Evolutionary conservation across 2,329 filamentous ascomycete species (phyloP).

Genomic region (Aspergillus ibericus): DNA sequence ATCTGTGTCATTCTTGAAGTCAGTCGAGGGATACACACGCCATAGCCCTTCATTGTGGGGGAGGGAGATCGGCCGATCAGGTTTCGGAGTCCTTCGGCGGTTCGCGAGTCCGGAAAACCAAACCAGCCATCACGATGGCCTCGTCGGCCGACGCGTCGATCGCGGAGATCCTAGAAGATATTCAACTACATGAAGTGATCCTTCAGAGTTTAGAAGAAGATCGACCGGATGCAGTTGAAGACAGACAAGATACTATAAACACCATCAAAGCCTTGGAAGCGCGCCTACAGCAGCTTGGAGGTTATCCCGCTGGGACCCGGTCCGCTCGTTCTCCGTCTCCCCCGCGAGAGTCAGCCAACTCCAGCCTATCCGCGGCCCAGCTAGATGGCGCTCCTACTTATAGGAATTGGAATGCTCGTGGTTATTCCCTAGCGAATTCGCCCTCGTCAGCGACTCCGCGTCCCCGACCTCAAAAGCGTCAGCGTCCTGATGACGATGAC

Average conservation of each 20-base stretch:
- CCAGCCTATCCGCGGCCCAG: slow-evolving; percentile 6
- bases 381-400: slow-evolving; percentile 17
- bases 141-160: slow-evolving; percentile 17
- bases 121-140: slow-evolving; percentile 12
- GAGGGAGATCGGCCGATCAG: background rate
- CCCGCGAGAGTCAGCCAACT: background rate
- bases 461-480: slow-evolving; percentile 17
- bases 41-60: background rate
- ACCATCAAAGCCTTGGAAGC: slow-evolving; percentile 26
- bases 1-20: background rate
- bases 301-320: slow-evolving; percentile 7
- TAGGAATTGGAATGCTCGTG: background rate
- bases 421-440: background rate
- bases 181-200: slow-evolving; percentile 34
- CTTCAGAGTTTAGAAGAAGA: slow-evolving; percentile 30
- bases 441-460: background rate
- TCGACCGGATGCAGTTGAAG: slow-evolving; percentile 25
- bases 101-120: background rate
- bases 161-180: slow-evolving; percentile 32
- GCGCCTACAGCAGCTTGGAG: slow-evolving; percentile 25
- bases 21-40: background rate
- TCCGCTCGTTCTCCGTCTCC: slow-evolving; percentile 3
- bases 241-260: slow-evolving; percentile 28
- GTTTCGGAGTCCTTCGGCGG: background rate
- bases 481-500: background rate